Evolutionary conservation across 495 filamentous ascomycete genomes (phyloP), one percentile per base, ranked within the genome.

Genomic region (Baudoinia panamericana): DNA sequence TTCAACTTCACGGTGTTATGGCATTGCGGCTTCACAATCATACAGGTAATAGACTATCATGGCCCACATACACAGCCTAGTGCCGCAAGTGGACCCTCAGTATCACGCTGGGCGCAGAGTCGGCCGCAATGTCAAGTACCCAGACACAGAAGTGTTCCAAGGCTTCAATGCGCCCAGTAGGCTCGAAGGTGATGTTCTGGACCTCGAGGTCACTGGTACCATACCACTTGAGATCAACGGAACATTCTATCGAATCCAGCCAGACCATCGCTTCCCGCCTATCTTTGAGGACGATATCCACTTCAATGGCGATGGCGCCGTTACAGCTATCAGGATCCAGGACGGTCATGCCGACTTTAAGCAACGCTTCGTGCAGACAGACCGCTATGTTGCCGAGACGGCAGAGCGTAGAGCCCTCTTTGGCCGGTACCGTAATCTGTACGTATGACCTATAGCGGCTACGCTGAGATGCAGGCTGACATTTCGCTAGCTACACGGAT

Each of bases 271-370:
- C 9, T 71, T 66, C 50, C 68, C 68, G n/a, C 70, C 70, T 1
- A 47, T 70, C 2, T 71, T 64, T 42, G 67, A 69, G 41, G 64
- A 71, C 47, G 37, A 40, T 19, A 30, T 40, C 20, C 37, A 40
- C 15, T 40, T 40, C 37, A 40, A 40, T 19, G 70, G 52, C 36
- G 52, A 55, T 30, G 52, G 52, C 2, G 45, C 48, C 30, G 67
- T 78, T 0, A 64, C 62, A 11, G 72, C 72, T 1, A 70, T 78
- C 40, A 52, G 60, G 2, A 67, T 78, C 39, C 33, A 61, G 30
- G 49, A 65, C 30, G 72, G 71, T 1, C 60, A 69, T 38, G 48
- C 47, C 1, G 48, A 51, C 34, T 51, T 55, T 26, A 55, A 47
- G 36, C 48, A 51, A 34, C 36, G 45, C 36, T 55, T 36, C 39